Conservation (phyloP, 805 yeast species). For the Tetrapisispora iriomotensis region DNA sequence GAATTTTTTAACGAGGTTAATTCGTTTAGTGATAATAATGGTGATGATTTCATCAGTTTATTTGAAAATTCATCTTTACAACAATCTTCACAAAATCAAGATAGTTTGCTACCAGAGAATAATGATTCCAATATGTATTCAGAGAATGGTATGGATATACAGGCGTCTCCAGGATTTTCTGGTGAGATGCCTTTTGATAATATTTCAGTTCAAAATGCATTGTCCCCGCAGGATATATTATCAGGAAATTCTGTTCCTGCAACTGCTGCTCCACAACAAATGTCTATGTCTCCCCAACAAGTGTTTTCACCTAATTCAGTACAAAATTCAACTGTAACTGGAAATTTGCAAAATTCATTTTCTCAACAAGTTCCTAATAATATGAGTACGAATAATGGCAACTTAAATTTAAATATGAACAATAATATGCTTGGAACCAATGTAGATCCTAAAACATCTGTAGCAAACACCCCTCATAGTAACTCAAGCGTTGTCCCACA, state of each 20-base stretch:
- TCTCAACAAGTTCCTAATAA: neutral
- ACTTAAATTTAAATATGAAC: conserved; percentile 6
- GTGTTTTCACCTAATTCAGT: conserved; percentile 14
- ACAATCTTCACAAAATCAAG: neutral
- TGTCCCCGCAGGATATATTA: conserved; percentile 29
- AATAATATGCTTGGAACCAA: neutral
- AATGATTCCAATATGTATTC: neutral
- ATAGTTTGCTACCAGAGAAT: neutral
- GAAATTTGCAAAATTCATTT: neutral
- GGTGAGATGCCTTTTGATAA: neutral
- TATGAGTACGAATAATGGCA: conserved; percentile 1
- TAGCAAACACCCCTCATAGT: conserved; percentile 7
- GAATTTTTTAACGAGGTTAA: conserved; percentile 8
- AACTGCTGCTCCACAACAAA: conserved; percentile 11
- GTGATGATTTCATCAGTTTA: conserved; percentile 7
- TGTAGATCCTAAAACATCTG: neutral
- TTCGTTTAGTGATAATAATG: conserved; percentile 1
- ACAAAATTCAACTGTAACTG: conserved; percentile 1
- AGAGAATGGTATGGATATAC: neutral
- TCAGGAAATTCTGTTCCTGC: conserved; percentile 18
- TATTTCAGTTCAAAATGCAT: neutral
- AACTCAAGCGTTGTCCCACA: conserved; percentile 18
- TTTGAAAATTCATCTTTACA: conserved; percentile 5
- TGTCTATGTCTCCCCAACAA: conserved; percentile 20
- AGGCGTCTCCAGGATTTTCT: conserved; percentile 1